A percentile compares a stretch with the other conserved stretches of the same genome.
These are phyloP conservation scores for Hibiscus mutabilis DNA, from an alignment of 345 rosid species.

Conservation along the genomic window DNA sequence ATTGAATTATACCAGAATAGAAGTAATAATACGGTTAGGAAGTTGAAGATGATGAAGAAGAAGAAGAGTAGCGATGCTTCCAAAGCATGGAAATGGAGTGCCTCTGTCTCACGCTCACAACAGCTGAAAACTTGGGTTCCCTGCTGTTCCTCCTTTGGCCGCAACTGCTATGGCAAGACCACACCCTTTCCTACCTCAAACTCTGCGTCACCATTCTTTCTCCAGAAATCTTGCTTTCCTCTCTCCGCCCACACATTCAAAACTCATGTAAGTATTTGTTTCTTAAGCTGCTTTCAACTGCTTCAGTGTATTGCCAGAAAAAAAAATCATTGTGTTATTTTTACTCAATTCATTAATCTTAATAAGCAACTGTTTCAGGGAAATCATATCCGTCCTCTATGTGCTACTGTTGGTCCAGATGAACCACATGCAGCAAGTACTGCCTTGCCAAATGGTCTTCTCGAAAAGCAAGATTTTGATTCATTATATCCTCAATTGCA, in stretches of 20 bases:
- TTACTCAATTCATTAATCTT: conserved; percentile 6
- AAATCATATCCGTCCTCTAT: conserved; percentile 34
- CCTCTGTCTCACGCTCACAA: conserved; percentile 25
- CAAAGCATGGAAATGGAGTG: conserved; percentile 26
- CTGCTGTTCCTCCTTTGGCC: conserved; percentile 31
- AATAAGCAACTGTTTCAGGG: conserved; percentile 28
- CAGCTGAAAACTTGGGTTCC: conserved; percentile 29
- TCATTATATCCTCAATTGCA: conserved; percentile 42
- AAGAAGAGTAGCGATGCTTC: conserved; percentile 27
- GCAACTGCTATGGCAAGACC: conserved; percentile 30
- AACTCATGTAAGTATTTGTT: conserved; percentile 36
- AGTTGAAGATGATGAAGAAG: conserved; percentile 5
- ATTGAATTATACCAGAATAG: conserved; percentile 8
- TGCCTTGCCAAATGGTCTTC: conserved; percentile 72
- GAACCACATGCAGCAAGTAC: conserved; percentile 95
- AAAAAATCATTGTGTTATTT: background rate
- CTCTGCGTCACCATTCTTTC: conserved; percentile 38
- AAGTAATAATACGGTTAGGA: background rate
- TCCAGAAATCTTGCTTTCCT: conserved; percentile 49
- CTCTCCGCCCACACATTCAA: conserved; percentile 30
- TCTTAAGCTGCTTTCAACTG: background rate
- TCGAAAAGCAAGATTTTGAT: conserved; percentile 68
- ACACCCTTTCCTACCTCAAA: conserved; percentile 26
- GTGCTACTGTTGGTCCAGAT: conserved; percentile 88
- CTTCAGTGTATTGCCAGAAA: background rate